Conservation (phyloP, 2,329 filamentous ascomycete species). For the Cryphonectria parasitica region DNA sequence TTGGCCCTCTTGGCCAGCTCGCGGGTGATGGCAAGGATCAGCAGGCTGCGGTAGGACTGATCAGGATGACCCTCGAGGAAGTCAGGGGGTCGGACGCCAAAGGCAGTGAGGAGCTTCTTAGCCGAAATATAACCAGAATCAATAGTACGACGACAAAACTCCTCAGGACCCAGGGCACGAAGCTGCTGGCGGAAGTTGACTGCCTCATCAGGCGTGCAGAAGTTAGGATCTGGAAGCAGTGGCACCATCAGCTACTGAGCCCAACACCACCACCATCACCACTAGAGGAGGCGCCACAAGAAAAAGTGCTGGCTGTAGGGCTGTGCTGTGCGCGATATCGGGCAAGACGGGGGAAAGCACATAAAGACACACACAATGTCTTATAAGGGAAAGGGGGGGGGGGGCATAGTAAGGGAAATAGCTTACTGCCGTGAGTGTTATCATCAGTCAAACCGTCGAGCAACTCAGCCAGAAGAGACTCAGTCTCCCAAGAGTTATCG, state of each 20-base stretch:
- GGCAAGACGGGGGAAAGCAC: slow-evolving; percentile 15
- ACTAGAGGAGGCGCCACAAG: neutral
- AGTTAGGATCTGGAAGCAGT: slow-evolving; percentile 45
- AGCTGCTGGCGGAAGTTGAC: slow-evolving; percentile 70
- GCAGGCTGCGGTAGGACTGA: slow-evolving; percentile 72
- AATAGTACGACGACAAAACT: slow-evolving; percentile 76
- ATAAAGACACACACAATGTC: neutral
- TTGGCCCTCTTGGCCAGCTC: slow-evolving; percentile 84
- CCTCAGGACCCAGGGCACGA: slow-evolving; percentile 74
- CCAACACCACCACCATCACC: neutral
- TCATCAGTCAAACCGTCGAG: slow-evolving; percentile 62
- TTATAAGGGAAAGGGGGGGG: slow-evolving; percentile 29
- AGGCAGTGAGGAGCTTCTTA: slow-evolving; percentile 84
- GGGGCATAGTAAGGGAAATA: neutral
- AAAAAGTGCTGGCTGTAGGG: neutral
- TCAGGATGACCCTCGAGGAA: slow-evolving; percentile 77
- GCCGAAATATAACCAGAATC: slow-evolving; percentile 71
- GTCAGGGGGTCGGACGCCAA: slow-evolving; percentile 73
- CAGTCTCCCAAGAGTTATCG: slow-evolving; percentile 63
- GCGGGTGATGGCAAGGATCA: slow-evolving; percentile 77
- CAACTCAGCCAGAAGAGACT: slow-evolving; percentile 66
- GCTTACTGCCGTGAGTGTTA: slow-evolving; percentile 50
- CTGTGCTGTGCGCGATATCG: slow-evolving; percentile 16
- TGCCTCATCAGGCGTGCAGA: slow-evolving; percentile 71
- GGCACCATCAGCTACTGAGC: slow-evolving; percentile 15